Evolutionary conservation across 2,329 filamentous ascomycete species (phyloP).

Genomic region (Coniella vitis): DNA sequence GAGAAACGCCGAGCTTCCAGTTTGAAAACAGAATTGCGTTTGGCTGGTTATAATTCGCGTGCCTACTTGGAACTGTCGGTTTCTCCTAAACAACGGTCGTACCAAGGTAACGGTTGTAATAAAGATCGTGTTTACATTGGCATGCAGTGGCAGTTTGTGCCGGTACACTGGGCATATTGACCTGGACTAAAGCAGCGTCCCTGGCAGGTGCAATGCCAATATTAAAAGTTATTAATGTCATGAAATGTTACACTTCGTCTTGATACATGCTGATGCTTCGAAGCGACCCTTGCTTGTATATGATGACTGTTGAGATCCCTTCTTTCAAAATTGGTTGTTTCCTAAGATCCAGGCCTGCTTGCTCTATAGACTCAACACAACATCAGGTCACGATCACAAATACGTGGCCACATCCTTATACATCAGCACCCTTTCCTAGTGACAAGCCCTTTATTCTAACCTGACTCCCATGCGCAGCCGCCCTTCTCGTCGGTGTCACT

Average conservation of each 20-base stretch:
- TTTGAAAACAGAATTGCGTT: constrained; percentile 40
- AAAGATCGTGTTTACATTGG: too few relatives aligned
- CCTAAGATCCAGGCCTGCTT: constrained; percentile 15
- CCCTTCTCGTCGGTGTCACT: neutral
- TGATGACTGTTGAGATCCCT: constrained; percentile 6
- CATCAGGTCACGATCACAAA: constrained; percentile 5
- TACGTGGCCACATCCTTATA: constrained; percentile 4
- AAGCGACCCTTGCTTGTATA: constrained; percentile 11
- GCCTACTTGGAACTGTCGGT: neutral
- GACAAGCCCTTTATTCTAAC: neutral
- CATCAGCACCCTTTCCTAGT: neutral
- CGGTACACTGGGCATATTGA: constrained; percentile 6
- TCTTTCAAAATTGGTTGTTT: constrained; percentile 12
- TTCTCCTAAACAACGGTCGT: too few relatives aligned
- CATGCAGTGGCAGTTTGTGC: too few relatives aligned
- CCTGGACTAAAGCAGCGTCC: neutral
- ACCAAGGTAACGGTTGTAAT: too few relatives aligned
- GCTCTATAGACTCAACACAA: constrained; percentile 16
- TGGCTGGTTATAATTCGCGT: neutral
- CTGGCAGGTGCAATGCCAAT: neutral
- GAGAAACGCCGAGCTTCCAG: constrained; percentile 71
- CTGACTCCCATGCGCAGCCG: constrained; percentile 12
- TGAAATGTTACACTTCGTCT: neutral
- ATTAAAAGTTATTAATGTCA: too few relatives aligned
- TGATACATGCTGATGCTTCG: constrained; percentile 7